These are phyloP conservation scores for Vanrija sp. DNA, from an alignment of 1,284 basidiomycete genomes.

Conservation along the genomic window DNA sequence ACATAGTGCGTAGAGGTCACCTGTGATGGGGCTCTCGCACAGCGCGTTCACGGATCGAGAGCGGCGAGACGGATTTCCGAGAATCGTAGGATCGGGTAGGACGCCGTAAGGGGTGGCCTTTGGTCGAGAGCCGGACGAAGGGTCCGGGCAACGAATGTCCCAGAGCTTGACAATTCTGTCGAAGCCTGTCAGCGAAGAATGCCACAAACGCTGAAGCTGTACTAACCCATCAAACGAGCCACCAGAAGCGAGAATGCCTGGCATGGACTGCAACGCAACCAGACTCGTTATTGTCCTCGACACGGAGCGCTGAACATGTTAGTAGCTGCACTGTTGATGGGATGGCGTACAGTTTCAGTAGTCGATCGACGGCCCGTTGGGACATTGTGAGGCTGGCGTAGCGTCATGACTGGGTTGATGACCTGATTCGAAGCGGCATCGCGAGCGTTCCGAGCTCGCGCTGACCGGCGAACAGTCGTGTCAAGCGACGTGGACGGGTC, in stretches of 20 bases:
- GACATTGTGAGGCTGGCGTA: constrained; percentile 15
- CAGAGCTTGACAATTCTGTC: constrained; percentile 47
- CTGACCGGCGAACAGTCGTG: too few relatives aligned
- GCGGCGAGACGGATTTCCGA: constrained; percentile 25
- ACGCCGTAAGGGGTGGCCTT: constrained; percentile 19
- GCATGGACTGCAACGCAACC: constrained; percentile 40
- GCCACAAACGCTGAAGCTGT: background rate
- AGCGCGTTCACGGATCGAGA: constrained; percentile 39
- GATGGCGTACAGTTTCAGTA: background rate
- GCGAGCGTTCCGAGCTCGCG: too few relatives aligned
- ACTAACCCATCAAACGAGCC: constrained; percentile 47
- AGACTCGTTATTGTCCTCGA: constrained; percentile 45
- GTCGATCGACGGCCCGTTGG: background rate
- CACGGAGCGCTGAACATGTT: constrained; percentile 29
- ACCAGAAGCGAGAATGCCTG: constrained; percentile 44
- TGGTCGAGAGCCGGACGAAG: constrained; percentile 21
- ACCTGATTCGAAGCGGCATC: too few relatives aligned
- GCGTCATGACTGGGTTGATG: constrained; percentile 9
- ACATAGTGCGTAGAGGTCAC: constrained; percentile 39
- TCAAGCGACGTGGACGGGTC: too few relatives aligned
- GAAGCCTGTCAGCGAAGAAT: background rate
- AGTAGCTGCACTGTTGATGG: background rate
- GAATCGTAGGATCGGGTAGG: constrained; percentile 37
- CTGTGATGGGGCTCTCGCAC: constrained; percentile 34
- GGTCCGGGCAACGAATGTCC: constrained; percentile 43